These are phyloP conservation scores for Xylariaceae sp. DNA, from an alignment of 2,329 filamentous ascomycete species.

Conservation along the genomic window DNA sequence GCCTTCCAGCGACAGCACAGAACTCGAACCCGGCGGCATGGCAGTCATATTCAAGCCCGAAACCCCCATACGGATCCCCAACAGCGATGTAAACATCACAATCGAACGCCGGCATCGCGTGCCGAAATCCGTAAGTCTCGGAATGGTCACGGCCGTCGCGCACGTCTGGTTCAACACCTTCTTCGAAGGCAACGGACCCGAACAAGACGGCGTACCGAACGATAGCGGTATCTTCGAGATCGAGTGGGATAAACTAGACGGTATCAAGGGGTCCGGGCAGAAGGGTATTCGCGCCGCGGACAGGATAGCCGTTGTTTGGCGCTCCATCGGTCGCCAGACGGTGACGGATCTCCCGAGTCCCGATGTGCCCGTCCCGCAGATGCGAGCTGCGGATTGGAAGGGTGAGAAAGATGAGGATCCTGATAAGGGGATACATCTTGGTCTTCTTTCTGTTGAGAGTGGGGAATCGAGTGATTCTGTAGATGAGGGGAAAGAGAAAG, in stretches of 20 bases:
- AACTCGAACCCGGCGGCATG: slow-evolving; percentile 56
- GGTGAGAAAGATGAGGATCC: slow-evolving; percentile 47
- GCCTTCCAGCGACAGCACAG: slow-evolving; percentile 27
- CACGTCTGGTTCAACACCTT: slow-evolving; percentile 97
- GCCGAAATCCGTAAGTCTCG: slow-evolving; percentile 69
- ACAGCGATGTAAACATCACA: slow-evolving; percentile 84
- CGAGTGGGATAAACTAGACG: slow-evolving; percentile 71
- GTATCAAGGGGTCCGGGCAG: slow-evolving; percentile 80
- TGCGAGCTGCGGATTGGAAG: slow-evolving; percentile 68
- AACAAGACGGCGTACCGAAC: slow-evolving; percentile 59
- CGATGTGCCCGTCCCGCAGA: slow-evolving; percentile 65
- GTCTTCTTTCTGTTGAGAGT: slow-evolving; percentile 56
- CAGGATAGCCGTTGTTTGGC: slow-evolving; percentile 80
- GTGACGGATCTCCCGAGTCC: slow-evolving; percentile 52
- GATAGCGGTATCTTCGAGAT: slow-evolving; percentile 60
- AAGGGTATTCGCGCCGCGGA: slow-evolving; percentile 83
- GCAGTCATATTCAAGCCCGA: slow-evolving; percentile 73
- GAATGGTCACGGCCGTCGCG: slow-evolving; percentile 87
- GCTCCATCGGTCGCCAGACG: slow-evolving; percentile 33
- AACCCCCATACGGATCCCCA: slow-evolving; percentile 63
- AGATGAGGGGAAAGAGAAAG: too few relatives aligned
- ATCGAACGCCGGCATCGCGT: slow-evolving; percentile 81
- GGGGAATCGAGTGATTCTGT: slow-evolving; percentile 36
- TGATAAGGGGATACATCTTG: slow-evolving; percentile 57
- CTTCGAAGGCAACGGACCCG: slow-evolving; percentile 78